A percentile compares a stretch with the other conserved stretches of the same genome.
Conservation (phyloP, 163 green algal species). For the Volvox carteri region DNA sequence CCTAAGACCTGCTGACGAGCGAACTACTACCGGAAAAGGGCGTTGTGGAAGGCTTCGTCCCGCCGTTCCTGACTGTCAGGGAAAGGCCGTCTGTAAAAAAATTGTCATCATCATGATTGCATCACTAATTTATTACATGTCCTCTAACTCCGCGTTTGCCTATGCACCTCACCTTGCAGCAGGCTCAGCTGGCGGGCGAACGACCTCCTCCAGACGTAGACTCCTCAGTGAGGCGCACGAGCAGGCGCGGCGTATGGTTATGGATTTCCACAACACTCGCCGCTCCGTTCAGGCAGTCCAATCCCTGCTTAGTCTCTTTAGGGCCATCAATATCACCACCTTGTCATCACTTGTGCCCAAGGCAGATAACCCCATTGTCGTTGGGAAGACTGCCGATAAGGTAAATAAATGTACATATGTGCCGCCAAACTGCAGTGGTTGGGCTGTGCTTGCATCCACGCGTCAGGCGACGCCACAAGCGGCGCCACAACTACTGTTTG, state of each 20-base stretch:
- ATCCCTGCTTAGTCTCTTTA: not conserved
- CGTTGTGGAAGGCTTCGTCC: too few relatives aligned
- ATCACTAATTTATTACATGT: not conserved
- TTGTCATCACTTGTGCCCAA: not conserved
- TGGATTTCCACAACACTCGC: not conserved
- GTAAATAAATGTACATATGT: not conserved
- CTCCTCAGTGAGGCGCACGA: not conserved
- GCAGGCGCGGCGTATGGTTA: not conserved
- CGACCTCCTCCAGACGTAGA: not conserved
- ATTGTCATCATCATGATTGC: not conserved
- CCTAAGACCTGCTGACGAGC: too few relatives aligned
- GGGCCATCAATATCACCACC: not conserved
- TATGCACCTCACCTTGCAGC: not conserved
- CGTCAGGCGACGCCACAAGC: too few relatives aligned
- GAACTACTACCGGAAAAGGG: too few relatives aligned
- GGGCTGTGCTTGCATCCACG: not conserved
- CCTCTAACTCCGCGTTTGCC: not conserved
- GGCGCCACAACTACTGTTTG: too few relatives aligned
- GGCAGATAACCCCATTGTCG: not conserved
- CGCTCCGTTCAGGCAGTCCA: not conserved
- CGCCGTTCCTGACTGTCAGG: not conserved
- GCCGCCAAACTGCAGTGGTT: too few relatives aligned
- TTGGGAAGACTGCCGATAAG: not conserved
- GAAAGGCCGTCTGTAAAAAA: not conserved
- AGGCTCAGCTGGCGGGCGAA: too few relatives aligned